Base-by-base conservation (phyloP, 2,329 filamentous ascomycete species). In the Elsinoe australis region DNA sequence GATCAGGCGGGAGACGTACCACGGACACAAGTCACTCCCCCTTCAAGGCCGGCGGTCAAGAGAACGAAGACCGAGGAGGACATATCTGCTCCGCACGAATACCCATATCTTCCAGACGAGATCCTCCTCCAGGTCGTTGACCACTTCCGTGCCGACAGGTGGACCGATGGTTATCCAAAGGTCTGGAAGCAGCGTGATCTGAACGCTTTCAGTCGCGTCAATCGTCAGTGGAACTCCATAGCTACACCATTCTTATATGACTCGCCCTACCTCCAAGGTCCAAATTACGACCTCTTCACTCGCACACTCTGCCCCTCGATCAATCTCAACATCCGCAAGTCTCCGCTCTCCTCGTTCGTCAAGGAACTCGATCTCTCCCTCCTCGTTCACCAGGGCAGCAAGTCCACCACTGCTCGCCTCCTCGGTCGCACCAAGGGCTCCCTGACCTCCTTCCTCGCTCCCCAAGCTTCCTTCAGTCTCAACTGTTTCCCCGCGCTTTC, bases 341-440 rank as follows among this genome's bases (percentile, higher is more conserved):
- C 67, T 44, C 69, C 71, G 10, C 55, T 73, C 32, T 71, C 72
- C 0, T 62, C 62, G n/a, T 60, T 78, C 35, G 72, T 82, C 10
- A 70, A 69, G 28, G 58, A 63, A 8, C 64, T 82, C 29, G 68
- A 80, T 55, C 67, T 82, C 61, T 67, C 68, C 8, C 55, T 60
- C 32, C 70, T 82, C 12, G 76, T 80, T 2, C 76, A 82, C 55
- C 73, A 80, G 54, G 74, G 75, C 52, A 73, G 68, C 49, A 78
- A 75, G 54, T 75, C 74, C 42, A 61, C 71, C 7, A 81, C 78
- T 0, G 74, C 77, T 15, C 70, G 77, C 24, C 60, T 82, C 5
- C 63, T 82, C 2, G 69, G 73, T 18, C 66, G 75, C 42, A 71
- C 75, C 1, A 79, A 76, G 52, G 60, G 63, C 4, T 70, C 65